A percentile compares a stretch with the other conserved stretches of the same genome.
Evolutionary conservation across 495 filamentous ascomycete genomes (phyloP).

Genomic region (Neurospora cerealis): DNA sequence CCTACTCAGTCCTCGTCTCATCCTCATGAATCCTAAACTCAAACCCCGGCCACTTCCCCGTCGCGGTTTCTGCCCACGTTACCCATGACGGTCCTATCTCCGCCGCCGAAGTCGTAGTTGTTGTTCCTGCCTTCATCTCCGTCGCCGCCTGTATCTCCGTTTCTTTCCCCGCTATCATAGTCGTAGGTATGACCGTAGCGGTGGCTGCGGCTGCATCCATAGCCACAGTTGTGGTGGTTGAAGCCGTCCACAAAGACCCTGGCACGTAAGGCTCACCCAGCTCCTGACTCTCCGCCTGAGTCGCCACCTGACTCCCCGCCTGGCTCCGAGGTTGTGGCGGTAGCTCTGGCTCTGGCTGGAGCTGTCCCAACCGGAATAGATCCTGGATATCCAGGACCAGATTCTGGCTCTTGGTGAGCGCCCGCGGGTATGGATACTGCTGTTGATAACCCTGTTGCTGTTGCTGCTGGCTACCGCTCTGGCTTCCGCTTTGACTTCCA

Average conservation of each 20-base stretch:
- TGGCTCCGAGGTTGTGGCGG: neutral
- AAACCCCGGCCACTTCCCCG: neutral
- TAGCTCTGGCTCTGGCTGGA: neutral
- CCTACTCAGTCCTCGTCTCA: neutral
- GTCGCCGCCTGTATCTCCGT: neutral
- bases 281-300: neutral
- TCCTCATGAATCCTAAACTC: conserved; percentile 23
- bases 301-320: neutral
- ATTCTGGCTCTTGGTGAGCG: neutral
- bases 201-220: neutral
- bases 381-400: neutral
- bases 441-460: neutral
- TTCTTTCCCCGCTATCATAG: neutral
- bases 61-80: neutral
- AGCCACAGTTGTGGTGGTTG: neutral
- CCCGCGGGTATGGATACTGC: neutral
- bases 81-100: neutral
- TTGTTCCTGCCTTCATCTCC: neutral
- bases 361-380: neutral
- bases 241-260: neutral
- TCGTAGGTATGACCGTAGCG: neutral
- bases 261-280: neutral
- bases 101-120: neutral
- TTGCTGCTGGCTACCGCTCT: neutral
- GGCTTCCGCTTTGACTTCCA: conserved; percentile 2